Conservation (phyloP, 2,329 filamentous ascomycete genomes). For the Plenodomus tracheiphilus region DNA sequence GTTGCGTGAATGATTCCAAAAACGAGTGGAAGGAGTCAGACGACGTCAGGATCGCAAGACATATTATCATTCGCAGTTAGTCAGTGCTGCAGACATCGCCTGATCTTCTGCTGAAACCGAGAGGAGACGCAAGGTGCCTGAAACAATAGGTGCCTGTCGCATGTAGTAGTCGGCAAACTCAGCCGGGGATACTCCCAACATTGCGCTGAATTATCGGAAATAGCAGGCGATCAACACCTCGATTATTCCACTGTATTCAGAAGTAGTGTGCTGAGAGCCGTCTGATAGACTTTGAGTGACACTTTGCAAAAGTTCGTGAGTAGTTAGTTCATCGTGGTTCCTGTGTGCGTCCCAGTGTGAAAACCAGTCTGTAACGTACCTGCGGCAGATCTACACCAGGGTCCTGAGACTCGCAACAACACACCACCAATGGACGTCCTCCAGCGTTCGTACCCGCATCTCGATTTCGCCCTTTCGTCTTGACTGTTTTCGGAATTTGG, state of each 20-base stretch:
- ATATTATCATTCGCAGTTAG: neutral
- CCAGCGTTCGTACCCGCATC: slow-evolving; percentile 6
- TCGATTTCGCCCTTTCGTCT: slow-evolving; percentile 6
- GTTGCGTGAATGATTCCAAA: neutral
- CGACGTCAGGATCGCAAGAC: neutral
- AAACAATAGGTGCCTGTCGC: slow-evolving; percentile 11
- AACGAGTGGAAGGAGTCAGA: neutral
- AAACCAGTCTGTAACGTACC: slow-evolving; percentile 19
- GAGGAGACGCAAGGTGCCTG: slow-evolving; percentile 20
- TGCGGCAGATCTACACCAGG: slow-evolving; percentile 24
- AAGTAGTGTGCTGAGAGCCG: neutral
- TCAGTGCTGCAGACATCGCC: slow-evolving; percentile 2
- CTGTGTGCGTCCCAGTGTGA: slow-evolving; percentile 9
- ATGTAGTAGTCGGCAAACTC: neutral
- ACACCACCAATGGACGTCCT: slow-evolving; percentile 12
- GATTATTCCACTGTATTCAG: no score
- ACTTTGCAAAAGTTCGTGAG: neutral
- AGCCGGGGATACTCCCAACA: neutral
- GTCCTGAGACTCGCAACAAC: slow-evolving; percentile 22
- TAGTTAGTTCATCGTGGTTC: slow-evolving; percentile 14
- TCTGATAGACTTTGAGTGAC: neutral
- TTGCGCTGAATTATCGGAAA: neutral
- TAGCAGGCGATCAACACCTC: neutral
- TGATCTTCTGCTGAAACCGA: slow-evolving; percentile 26
- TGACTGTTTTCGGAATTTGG: slow-evolving; percentile 9